These are phyloP conservation scores for Hortaea werneckii DNA, from an alignment of 2,329 filamentous ascomycete species.

Conservation along the genomic window DNA sequence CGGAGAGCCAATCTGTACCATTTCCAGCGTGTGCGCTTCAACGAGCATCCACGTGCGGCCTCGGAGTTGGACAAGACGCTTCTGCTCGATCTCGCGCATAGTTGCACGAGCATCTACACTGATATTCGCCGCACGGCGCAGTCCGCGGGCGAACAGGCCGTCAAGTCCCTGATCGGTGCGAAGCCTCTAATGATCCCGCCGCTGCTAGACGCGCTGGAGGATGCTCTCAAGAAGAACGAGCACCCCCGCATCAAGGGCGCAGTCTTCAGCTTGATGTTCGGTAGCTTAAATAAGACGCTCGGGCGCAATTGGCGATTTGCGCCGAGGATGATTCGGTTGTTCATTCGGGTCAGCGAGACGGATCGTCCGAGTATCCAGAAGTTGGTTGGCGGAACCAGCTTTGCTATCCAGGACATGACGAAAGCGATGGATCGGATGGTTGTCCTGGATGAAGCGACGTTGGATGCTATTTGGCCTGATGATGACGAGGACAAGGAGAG, in stretches of 20 bases:
- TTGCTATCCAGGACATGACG: conserved; percentile 83
- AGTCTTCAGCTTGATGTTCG: conserved; percentile 82
- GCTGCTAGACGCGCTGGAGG: conserved; percentile 68
- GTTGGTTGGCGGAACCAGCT: conserved; percentile 69
- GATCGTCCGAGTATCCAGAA: conserved; percentile 94
- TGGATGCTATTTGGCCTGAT: conserved; percentile 61
- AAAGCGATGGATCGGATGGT: conserved; percentile 80
- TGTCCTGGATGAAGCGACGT: conserved; percentile 60
- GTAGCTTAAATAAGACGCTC: conserved; percentile 77
- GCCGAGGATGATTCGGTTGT: conserved; percentile 77
- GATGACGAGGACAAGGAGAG: conserved; percentile 5
- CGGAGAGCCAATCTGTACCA: conserved; percentile 92
- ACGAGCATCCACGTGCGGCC: conserved; percentile 75
- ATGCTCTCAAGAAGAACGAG: conserved; percentile 68
- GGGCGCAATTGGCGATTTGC: conserved; percentile 92
- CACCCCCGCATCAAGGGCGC: conserved; percentile 90
- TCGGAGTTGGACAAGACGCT: conserved; percentile 82
- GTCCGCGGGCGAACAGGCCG: conserved; percentile 79
- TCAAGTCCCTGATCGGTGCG: conserved; percentile 82
- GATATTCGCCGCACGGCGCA: conserved; percentile 94
- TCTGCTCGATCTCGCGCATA: conserved; percentile 78
- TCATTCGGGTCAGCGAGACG: conserved; percentile 78
- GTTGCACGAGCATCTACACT: conserved; percentile 82
- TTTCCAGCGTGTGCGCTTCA: conserved; percentile 85
- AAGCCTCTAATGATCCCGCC: conserved; percentile 81